Conservation (phyloP, 768 basidiomycete species). For the Cytidiella melzeri region DNA sequence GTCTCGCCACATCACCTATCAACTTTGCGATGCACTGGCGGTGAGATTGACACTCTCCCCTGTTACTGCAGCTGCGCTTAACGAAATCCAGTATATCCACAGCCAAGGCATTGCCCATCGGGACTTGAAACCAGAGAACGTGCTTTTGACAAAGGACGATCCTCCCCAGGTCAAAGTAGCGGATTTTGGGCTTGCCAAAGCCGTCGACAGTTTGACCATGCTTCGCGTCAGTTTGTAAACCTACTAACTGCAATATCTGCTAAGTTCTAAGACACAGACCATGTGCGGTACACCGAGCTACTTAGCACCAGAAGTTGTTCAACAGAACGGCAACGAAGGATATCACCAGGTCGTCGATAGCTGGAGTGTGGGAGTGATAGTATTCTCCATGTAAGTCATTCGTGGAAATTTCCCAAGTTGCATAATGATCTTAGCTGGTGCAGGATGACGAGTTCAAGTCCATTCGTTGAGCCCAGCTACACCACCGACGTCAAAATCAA, state of each 20-base stretch:
- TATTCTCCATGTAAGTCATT: conserved; percentile 77
- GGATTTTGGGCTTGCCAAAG: conserved; percentile 94
- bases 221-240: conserved; percentile 54
- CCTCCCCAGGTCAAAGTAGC: conserved; percentile 84
- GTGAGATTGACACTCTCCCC: conserved; percentile 43
- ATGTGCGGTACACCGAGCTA: conserved; percentile 97
- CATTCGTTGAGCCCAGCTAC: conserved; percentile 75
- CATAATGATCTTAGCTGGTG: background rate
- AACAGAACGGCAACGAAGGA: conserved; percentile 54
- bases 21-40: conserved; percentile 76
- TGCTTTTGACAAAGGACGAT: conserved; percentile 66
- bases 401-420: background rate
- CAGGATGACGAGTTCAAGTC: conserved; percentile 72
- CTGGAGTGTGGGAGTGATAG: conserved; percentile 94
- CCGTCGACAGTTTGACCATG: conserved; percentile 75
- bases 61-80: background rate
- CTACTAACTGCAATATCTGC: too few species aligned
- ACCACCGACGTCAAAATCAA: conserved; percentile 54
- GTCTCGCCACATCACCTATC: conserved; percentile 65
- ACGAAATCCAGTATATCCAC: conserved; percentile 65
- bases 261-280: too few species aligned
- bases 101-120: conserved; percentile 80
- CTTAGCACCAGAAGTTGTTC: conserved; percentile 88
- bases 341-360: conserved; percentile 91
- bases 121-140: conserved; percentile 93